Percentiles rank a stretch among this genome's conserved stretches.
phyloP scores from a whole-genome alignment of 1,284 basidiomycete species.

The Pyrrhoderma lamaoense region DNA sequence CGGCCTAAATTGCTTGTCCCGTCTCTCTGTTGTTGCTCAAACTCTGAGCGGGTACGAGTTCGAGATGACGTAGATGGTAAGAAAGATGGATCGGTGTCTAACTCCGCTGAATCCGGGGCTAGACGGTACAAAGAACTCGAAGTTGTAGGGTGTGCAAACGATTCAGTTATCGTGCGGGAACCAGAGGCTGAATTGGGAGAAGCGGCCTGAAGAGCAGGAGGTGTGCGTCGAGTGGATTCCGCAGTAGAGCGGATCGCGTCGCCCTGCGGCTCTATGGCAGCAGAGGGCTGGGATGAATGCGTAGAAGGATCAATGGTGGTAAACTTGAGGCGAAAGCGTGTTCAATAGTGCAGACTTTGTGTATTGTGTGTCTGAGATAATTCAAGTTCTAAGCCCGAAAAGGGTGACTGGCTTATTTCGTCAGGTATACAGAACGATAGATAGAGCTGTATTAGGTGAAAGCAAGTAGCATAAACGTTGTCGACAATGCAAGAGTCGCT shows the following conservation, averaged over 20 bases:
- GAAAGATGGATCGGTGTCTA: not conserved
- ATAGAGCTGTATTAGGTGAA: too few species aligned
- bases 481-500: too few species aligned
- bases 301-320: conserved; percentile 18
- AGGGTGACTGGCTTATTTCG: too few species aligned
- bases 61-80: conserved; percentile 7
- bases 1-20: not conserved
- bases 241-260: conserved; percentile 7
- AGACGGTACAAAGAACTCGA: too few species aligned
- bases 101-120: too few species aligned
- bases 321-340: not conserved
- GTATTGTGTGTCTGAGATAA: too few species aligned
- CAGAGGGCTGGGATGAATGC: conserved; percentile 14
- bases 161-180: not conserved
- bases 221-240: not conserved
- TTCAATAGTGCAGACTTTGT: too few species aligned
- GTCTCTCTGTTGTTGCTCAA: conserved; percentile 7
- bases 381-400: too few species aligned
- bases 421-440: too few species aligned
- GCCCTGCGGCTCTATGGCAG: conserved; percentile 18
- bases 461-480: too few species aligned
- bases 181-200: conserved; percentile 1
- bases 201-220: not conserved
- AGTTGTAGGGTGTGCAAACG: not conserved
- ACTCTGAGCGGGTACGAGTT: conserved; percentile 13